Base-by-base conservation (phyloP, 1,284 basidiomycete genomes). In the Waitea zeae region DNA sequence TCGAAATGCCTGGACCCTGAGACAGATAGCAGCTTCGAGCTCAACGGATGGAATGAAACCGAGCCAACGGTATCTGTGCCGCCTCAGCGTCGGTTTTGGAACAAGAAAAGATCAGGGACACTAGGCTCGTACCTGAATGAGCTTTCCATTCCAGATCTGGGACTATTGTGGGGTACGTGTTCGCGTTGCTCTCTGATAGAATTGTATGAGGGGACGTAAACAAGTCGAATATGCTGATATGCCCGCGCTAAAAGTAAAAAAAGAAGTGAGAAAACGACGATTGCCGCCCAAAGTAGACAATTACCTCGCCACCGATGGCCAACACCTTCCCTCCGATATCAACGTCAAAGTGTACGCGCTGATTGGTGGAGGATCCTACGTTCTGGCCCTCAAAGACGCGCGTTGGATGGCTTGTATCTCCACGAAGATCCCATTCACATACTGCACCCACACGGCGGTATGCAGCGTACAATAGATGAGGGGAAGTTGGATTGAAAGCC, bases 401-500 rank as follows among this genome's bases (percentile, higher is more conserved):
- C 2, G 70, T 35, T 0, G 75, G 70, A 0, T 42, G 39, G 14
- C 62, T 59, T 1, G 69, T 57, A 42, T 79, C 66, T 1, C 74
- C 62, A 3, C 88, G 66, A 5, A 89, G 49, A 50, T 93, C 89
- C 75, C 79, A 93, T 34, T 67, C 64, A 45, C 77, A 77, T 18
- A 92, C 64, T 1, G 47, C 48, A 9, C 60, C 58, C n/a, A 65
- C 64, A 9, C 79, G 62, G 11, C 89, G 66, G 40, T 82, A 89
- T 0, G 81, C 66, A 0, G 81, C 78, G 43, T 86, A 90, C 13
- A 93, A 51, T 0, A 83, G 54, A 38, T 82, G 68, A 1, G 82
- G 74, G 24, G 61, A 59, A 11, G 60, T 54, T 0, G 84, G 82
- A 46, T 89, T 80, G 54, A 89, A 93, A 40, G 68, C 65, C 30